These are phyloP conservation scores for Tetradesmus lagerheimii DNA, from an alignment of 139 green algal species.

Conservation along the genomic window DNA sequence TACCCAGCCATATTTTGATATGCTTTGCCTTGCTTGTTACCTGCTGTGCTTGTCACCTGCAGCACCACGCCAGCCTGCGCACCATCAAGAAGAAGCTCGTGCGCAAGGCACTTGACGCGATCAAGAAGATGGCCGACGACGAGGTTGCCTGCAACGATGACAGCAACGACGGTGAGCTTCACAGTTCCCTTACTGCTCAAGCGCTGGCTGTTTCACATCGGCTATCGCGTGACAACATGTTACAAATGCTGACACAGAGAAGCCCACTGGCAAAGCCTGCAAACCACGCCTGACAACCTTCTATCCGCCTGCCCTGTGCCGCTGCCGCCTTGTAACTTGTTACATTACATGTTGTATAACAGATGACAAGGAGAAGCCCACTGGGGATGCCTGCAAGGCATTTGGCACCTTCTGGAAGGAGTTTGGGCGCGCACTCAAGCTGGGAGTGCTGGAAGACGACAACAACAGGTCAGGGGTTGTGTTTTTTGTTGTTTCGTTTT, in stretches of 20 bases:
- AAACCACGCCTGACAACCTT: no score
- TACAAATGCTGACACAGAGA: constrained; percentile 61
- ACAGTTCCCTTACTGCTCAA: not conserved
- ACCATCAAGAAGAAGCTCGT: constrained; percentile 99
- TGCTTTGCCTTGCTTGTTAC: constrained; percentile 75
- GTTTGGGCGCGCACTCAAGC: constrained; percentile 95
- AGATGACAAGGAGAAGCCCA: constrained; percentile 61
- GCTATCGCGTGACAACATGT: no score
- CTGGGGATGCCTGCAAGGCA: constrained; percentile 61
- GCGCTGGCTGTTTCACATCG: not conserved
- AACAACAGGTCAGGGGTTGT: constrained; percentile 75
- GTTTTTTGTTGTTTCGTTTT: not conserved
- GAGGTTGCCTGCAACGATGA: constrained; percentile 71
- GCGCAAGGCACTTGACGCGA: constrained; percentile 90
- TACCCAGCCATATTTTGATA: no score
- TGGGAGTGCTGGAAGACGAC: constrained; percentile 97
- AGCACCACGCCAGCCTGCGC: constrained; percentile 91
- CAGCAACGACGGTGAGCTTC: constrained; percentile 53
- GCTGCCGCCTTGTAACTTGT: not conserved
- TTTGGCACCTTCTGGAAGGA: constrained; percentile 94
- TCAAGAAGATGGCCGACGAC: constrained; percentile 92
- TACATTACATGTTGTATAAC: not conserved
- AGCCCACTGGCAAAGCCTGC: constrained; percentile 58
- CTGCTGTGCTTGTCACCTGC: constrained; percentile 89
- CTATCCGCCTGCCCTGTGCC: no score